Base-by-base conservation (phyloP, 1,139 yeast species). In the Protomyces pachydermus region DNA sequence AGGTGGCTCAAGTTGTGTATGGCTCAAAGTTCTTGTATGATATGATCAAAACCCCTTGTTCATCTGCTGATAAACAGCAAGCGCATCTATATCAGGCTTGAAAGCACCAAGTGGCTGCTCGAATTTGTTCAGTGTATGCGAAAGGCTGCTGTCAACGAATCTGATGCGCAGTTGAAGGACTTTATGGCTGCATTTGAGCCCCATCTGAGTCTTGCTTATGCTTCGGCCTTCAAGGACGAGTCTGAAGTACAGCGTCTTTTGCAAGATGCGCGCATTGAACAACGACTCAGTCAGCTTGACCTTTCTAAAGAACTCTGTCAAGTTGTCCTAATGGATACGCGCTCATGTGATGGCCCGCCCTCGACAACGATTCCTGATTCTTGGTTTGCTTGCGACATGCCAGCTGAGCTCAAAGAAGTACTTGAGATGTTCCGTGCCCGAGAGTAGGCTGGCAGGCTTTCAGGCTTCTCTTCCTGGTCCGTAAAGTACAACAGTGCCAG, bases 181-280 rank as follows among this genome's bases (percentile, higher is more conserved):
- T 58, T 58, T 20, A 51, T 58, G 56, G 52, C 37, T 16, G 6
- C 46, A 16, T 58, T 58, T 18, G 62, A 58, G 32, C 62, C 62
- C 3, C 62, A 58, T 32, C 39, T 58, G 45, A 58, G 62, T 28
- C 53, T 58, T 12, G 62, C 62, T n/a, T 58, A 58, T 45, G 56
- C 56, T 18, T n/a, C 39, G 9, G 62, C 52, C n/a, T 58, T 52
- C n/a, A 12, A 35, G 9, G 35, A 39, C n/a, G 34, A n/a, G 8
- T 14, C 25, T 3, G 39, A 20, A 48, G 32, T 46, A 32, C 32
- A 20, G 32, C 18, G 12, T 6, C 12, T 39, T 34, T 9, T 25
- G n/a, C 25, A 50, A 58, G 45, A 35, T 16, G 20, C 50, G 46
- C 48, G n/a, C 37, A 10, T 32, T 3, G 16, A 42, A 16, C 14